These are phyloP conservation scores for Fusarium sp. DNA, from an alignment of 2,329 filamentous ascomycete genomes.

Conservation along the genomic window DNA sequence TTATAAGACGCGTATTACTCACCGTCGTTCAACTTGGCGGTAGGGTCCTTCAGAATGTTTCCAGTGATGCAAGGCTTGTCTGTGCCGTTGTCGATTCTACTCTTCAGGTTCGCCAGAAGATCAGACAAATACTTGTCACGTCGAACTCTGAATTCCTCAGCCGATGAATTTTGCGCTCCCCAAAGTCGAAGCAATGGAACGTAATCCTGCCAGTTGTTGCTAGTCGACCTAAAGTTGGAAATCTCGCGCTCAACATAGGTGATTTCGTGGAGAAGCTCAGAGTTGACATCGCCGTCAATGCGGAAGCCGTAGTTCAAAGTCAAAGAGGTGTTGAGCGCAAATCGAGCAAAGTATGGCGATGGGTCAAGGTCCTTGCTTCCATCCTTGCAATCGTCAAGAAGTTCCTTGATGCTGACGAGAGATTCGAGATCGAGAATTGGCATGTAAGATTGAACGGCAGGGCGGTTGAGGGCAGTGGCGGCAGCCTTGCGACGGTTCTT, in stretches of 20 bases:
- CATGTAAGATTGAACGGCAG: slow-evolving; percentile 82
- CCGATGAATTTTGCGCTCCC: slow-evolving; percentile 70
- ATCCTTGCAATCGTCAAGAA: slow-evolving; percentile 71
- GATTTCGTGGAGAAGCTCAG: slow-evolving; percentile 77
- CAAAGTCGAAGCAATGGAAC: slow-evolving; percentile 78
- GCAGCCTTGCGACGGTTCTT: slow-evolving; percentile 82
- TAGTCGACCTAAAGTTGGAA: slow-evolving; percentile 80
- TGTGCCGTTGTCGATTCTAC: slow-evolving; percentile 53
- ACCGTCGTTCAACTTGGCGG: slow-evolving; percentile 56
- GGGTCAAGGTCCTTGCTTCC: slow-evolving; percentile 76
- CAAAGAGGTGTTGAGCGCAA: slow-evolving; percentile 80
- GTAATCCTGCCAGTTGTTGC: slow-evolving; percentile 88
- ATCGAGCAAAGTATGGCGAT: slow-evolving; percentile 78
- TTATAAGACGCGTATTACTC: neutral
- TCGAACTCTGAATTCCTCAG: slow-evolving; percentile 73
- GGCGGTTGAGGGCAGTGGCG: slow-evolving; percentile 81
- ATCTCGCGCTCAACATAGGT: slow-evolving; percentile 80
- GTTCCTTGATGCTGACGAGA: slow-evolving; percentile 76
- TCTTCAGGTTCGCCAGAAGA: slow-evolving; percentile 68
- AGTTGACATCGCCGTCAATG: slow-evolving; percentile 76
- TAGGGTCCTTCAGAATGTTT: slow-evolving; percentile 66
- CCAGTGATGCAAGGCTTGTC: slow-evolving; percentile 58
- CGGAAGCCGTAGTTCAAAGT: slow-evolving; percentile 84
- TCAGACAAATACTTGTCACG: slow-evolving; percentile 76
- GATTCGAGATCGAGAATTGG: slow-evolving; percentile 85